Conservation (phyloP, 139 green algal species). For the Chlorella sp. region DNA sequence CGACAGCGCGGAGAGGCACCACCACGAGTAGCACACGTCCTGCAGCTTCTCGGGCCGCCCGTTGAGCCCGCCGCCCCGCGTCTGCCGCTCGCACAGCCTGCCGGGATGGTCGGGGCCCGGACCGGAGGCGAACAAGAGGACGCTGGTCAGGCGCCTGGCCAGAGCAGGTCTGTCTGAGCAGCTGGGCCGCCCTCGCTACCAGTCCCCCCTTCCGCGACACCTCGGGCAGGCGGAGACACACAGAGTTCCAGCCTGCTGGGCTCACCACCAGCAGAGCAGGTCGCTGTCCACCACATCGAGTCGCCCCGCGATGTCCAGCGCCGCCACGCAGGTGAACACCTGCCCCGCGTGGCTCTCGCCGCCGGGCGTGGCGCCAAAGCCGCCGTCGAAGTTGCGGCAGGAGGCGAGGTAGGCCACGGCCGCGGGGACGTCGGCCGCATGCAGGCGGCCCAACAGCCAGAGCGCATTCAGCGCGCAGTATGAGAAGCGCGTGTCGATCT, state of each 20-base stretch:
- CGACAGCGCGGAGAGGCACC: constrained; percentile 91
- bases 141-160: too few species aligned
- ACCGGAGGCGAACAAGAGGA: too few species aligned
- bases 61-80: constrained; percentile 88
- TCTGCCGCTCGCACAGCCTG: constrained; percentile 92
- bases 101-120: not conserved
- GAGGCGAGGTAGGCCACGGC: constrained; percentile 77
- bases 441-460: constrained; percentile 60
- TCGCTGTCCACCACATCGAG: constrained; percentile 86
- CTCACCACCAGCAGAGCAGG: constrained; percentile 93
- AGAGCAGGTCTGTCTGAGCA: too few species aligned
- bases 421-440: constrained; percentile 69
- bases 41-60: constrained; percentile 93
- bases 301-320: constrained; percentile 75
- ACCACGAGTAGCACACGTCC: constrained; percentile 91
- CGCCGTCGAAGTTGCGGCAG: constrained; percentile 98
- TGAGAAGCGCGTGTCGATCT: constrained; percentile 96
- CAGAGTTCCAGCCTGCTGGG: not conserved
- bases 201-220: not conserved
- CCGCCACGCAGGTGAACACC: constrained; percentile 93
- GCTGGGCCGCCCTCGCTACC: not conserved
- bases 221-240: not conserved
- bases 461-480: constrained; percentile 90
- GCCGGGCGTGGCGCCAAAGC: constrained; percentile 88
- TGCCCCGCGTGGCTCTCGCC: constrained; percentile 84